Conservation (phyloP, 306 rosid genomes). For the Sicyos baderoa region DNA sequence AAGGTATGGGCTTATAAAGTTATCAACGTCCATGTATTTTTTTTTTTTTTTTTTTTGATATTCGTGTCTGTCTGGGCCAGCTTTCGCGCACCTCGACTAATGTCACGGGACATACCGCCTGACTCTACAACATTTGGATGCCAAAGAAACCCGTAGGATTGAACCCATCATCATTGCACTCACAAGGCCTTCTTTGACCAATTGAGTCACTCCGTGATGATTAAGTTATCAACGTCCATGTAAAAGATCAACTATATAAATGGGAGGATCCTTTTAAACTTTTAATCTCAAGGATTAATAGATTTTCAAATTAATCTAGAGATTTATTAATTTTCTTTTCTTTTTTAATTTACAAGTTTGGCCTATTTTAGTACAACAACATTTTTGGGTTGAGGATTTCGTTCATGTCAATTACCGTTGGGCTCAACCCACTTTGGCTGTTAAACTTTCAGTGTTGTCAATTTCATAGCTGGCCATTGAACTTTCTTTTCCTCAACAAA, state of each 20-base stretch:
- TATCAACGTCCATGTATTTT: background rate
- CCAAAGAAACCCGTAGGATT: too few species aligned
- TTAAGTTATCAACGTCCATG: constrained; percentile 1
- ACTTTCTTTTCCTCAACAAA: background rate
- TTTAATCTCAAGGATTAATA: background rate
- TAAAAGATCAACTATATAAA: background rate
- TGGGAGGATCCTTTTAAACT: background rate
- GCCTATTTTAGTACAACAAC: too few species aligned
- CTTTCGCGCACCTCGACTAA: too few species aligned
- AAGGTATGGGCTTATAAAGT: constrained; percentile 28
- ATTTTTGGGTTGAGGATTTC: too few species aligned
- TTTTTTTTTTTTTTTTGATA: too few species aligned
- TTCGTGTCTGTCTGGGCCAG: too few species aligned
- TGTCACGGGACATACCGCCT: too few species aligned
- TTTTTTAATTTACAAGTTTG: background rate
- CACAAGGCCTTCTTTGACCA: too few species aligned
- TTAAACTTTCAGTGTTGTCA: background rate
- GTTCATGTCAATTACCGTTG: too few species aligned
- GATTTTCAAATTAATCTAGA: background rate
- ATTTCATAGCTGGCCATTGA: background rate
- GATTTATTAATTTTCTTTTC: background rate
- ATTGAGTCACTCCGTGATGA: too few species aligned
- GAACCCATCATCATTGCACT: too few species aligned
- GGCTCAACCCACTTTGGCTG: background rate
- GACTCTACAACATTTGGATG: too few species aligned